Percentiles rank a stretch among this genome's conserved stretches.
phyloP scores from a whole-genome alignment of 2,329 filamentous ascomycete species.

The Akanthomyces muscarius region DNA sequence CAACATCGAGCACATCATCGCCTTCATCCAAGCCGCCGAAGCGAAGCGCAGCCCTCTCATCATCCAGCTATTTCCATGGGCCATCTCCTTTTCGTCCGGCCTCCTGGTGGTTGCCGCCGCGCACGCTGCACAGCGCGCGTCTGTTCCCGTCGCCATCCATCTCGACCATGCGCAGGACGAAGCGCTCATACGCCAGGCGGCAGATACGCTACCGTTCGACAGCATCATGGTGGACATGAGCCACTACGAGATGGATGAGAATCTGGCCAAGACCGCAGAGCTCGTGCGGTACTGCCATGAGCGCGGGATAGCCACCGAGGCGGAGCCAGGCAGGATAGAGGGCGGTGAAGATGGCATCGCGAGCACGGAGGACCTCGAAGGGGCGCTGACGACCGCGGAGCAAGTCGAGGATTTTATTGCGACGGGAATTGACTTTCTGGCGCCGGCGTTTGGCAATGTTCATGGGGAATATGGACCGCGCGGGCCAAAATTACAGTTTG shows the following conservation, averaged over 20 bases:
- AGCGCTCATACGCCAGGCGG: slow-evolving; percentile 53
- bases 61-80: slow-evolving; percentile 71
- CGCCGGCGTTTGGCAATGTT: slow-evolving; percentile 72
- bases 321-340: slow-evolving; percentile 63
- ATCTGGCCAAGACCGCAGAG: slow-evolving; percentile 58
- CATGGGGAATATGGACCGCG: slow-evolving; percentile 64
- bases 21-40: slow-evolving; percentile 64
- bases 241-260: slow-evolving; percentile 67
- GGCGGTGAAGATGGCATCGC: slow-evolving; percentile 68
- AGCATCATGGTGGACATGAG: slow-evolving; percentile 76
- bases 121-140: slow-evolving; percentile 49
- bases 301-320: slow-evolving; percentile 62
- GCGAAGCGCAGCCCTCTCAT: slow-evolving; percentile 61
- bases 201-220: slow-evolving; percentile 57
- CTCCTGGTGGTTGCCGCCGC: slow-evolving; percentile 51
- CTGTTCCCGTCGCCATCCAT: slow-evolving; percentile 58
- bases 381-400: slow-evolving; percentile 60
- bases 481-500: slow-evolving; percentile 7
- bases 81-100: slow-evolving; percentile 57
- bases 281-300: slow-evolving; percentile 59
- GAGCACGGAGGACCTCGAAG: slow-evolving; percentile 47
- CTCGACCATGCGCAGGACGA: slow-evolving; percentile 64
- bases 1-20: slow-evolving; percentile 68
- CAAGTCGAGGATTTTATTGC: slow-evolving; percentile 66
- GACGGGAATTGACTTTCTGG: slow-evolving; percentile 71